Percentiles rank a stretch among this genome's conserved stretches.
These are phyloP conservation scores for Boletus rubropictus DNA, from an alignment of 768 basidiomycete genomes.

Conservation along the genomic window DNA sequence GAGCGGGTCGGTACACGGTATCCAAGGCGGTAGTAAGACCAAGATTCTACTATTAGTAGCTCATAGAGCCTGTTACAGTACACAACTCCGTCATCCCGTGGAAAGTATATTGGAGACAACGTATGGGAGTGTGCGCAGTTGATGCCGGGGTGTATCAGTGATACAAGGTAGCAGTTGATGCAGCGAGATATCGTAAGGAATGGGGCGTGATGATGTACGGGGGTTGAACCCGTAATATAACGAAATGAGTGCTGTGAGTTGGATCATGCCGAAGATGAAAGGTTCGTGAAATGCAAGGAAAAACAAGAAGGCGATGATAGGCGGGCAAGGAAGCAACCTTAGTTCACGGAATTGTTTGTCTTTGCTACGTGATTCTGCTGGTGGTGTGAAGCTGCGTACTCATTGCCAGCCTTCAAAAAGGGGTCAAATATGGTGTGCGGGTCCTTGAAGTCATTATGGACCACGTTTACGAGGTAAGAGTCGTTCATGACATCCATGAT, in stretches of 20 bases:
- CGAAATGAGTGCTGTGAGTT: slow-evolving; percentile 30
- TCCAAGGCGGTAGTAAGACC: slow-evolving; percentile 7
- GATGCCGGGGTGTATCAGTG: slow-evolving; percentile 39
- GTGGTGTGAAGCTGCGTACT: slow-evolving; percentile 41
- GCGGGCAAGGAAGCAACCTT: background rate
- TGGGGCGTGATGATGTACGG: slow-evolving; percentile 45
- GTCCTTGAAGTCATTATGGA: slow-evolving; percentile 93
- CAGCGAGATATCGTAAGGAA: slow-evolving; percentile 6
- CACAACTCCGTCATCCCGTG: slow-evolving; percentile 9
- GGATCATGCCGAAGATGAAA: slow-evolving; percentile 16
- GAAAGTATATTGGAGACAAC: slow-evolving; percentile 16
- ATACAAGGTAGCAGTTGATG: slow-evolving; percentile 29
- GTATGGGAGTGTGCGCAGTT: slow-evolving; percentile 44
- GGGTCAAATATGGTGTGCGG: slow-evolving; percentile 79
- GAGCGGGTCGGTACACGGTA: background rate
- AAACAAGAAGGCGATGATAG: background rate
- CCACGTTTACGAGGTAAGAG: slow-evolving; percentile 87
- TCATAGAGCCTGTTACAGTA: slow-evolving; percentile 22
- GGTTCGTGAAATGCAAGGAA: slow-evolving; percentile 1
- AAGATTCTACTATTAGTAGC: slow-evolving; percentile 20
- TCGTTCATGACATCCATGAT: slow-evolving; percentile 76
- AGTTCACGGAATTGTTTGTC: slow-evolving; percentile 37
- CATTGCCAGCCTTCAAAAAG: slow-evolving; percentile 72
- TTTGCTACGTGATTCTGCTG: slow-evolving; percentile 27
- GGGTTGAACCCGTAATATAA: slow-evolving; percentile 79